Evolutionary conservation across 257 asterid genomes (phyloP).

Genomic region (Gardenia jasminoides): DNA sequence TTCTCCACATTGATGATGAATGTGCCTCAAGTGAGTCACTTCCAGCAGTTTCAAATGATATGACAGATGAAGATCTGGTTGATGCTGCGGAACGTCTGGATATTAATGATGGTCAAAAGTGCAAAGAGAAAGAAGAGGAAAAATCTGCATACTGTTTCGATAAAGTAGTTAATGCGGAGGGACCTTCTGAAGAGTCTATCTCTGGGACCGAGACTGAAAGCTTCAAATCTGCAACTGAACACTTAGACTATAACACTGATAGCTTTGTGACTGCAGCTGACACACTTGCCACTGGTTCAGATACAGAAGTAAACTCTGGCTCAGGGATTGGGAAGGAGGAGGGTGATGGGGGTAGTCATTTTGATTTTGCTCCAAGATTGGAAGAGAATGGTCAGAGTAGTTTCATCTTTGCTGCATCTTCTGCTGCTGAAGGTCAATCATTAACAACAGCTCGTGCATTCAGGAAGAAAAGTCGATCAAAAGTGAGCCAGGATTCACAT

Average conservation of each 20-base stretch:
- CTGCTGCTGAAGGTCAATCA: slow-evolving; percentile 50
- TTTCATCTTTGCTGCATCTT: slow-evolving; percentile 71
- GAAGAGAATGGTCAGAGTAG: slow-evolving; percentile 46
- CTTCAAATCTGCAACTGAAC: slow-evolving; percentile 83
- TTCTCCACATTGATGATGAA: slow-evolving; percentile 41
- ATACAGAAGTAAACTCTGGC: slow-evolving; percentile 56
- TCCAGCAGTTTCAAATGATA: slow-evolving; percentile 35
- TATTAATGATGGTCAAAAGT: slow-evolving; percentile 43
- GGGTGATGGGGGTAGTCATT: slow-evolving; percentile 50
- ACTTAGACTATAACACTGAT: slow-evolving; percentile 66
- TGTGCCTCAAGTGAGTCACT: slow-evolving; percentile 42
- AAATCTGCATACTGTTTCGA: slow-evolving; percentile 27
- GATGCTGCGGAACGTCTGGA: slow-evolving; percentile 45
- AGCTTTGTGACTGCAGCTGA: slow-evolving; percentile 72
- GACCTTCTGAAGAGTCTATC: slow-evolving; percentile 59
- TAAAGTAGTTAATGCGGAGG: slow-evolving; percentile 38
- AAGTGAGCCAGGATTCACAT: slow-evolving; percentile 42
- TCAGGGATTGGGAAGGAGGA: slow-evolving; percentile 52
- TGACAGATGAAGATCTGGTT: slow-evolving; percentile 49
- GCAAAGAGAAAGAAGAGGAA: slow-evolving; percentile 28
- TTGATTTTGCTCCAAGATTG: slow-evolving; percentile 34
- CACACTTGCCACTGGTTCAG: slow-evolving; percentile 38
- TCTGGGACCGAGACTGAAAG: slow-evolving; percentile 87
- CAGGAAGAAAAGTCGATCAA: slow-evolving; percentile 60
- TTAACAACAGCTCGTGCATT: slow-evolving; percentile 40